These are phyloP conservation scores for Zangia roseola DNA, from an alignment of 768 basidiomycete genomes.

Conservation along the genomic window DNA sequence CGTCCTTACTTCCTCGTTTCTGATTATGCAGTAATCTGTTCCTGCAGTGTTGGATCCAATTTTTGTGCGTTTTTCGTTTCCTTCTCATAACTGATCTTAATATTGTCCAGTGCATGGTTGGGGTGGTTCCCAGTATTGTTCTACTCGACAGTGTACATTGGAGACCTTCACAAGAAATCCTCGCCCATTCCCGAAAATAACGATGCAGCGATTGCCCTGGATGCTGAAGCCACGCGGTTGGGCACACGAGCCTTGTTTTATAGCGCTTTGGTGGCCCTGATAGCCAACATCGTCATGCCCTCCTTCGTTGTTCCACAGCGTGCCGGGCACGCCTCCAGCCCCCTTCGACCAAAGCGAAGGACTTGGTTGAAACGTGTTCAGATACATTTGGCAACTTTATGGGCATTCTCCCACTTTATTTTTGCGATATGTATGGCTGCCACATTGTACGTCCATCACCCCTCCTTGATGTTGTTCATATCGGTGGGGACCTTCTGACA, in stretches of 20 bases:
- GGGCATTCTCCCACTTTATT: slow-evolving; percentile 74
- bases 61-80: slow-evolving; percentile 55
- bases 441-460: slow-evolving; percentile 64
- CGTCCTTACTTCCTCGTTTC: slow-evolving; percentile 30
- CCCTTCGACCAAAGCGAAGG: slow-evolving; percentile 17
- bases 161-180: slow-evolving; percentile 73
- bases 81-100: slow-evolving; percentile 1
- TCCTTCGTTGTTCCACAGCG: slow-evolving; percentile 44
- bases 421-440: slow-evolving; percentile 78
- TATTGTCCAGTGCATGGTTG: slow-evolving; percentile 63
- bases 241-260: slow-evolving; percentile 84
- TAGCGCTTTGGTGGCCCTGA: slow-evolving; percentile 67
- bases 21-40: slow-evolving; percentile 6
- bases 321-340: slow-evolving; percentile 10
- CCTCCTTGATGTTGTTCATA: slow-evolving; percentile 3
- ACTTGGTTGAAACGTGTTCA: slow-evolving; percentile 44
- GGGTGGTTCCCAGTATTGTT: slow-evolving; percentile 94
- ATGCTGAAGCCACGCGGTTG: slow-evolving; percentile 74
- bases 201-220: slow-evolving; percentile 37
- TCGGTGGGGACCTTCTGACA: slow-evolving; percentile 12
- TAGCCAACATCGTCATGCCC: slow-evolving; percentile 69
- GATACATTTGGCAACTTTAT: slow-evolving; percentile 66
- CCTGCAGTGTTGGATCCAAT: slow-evolving; percentile 70
- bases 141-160: slow-evolving; percentile 84
- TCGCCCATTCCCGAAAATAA: slow-evolving; percentile 33